phyloP scores from a whole-genome alignment of 2,329 filamentous ascomycete species.

The Pseudogymnoascus sp. region DNA sequence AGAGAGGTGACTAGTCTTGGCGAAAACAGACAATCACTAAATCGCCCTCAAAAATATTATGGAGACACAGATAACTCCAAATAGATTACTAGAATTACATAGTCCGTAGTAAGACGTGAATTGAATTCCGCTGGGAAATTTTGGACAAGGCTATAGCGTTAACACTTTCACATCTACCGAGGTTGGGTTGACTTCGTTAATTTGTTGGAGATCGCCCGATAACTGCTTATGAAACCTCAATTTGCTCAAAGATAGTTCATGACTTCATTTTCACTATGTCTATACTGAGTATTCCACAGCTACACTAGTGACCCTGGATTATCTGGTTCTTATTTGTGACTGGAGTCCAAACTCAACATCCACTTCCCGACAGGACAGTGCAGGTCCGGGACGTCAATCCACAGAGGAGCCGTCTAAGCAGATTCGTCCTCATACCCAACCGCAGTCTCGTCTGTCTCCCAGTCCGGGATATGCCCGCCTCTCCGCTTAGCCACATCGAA shows the following conservation, averaged over 20 bases:
- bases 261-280: not conserved
- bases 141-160: not conserved
- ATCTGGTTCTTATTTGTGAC: not conserved
- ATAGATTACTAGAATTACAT: not conserved
- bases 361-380: not conserved
- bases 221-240: not conserved
- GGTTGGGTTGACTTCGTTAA: not conserved
- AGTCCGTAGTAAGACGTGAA: not conserved
- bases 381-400: not conserved
- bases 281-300: not conserved
- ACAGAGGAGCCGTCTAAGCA: not conserved
- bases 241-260: not conserved
- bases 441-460: not conserved
- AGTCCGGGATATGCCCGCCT: constrained; percentile 15
- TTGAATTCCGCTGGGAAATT: not conserved
- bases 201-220: not conserved
- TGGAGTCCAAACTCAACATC: not conserved
- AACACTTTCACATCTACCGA: not conserved
- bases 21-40: not conserved
- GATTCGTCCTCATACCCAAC: not conserved
- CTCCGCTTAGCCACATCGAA: constrained; percentile 33
- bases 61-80: not conserved
- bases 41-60: not conserved
- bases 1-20: not conserved
- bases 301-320: not conserved